Conservation (phyloP, 345 rosid species). For the Bretschneidera sinensis region DNA sequence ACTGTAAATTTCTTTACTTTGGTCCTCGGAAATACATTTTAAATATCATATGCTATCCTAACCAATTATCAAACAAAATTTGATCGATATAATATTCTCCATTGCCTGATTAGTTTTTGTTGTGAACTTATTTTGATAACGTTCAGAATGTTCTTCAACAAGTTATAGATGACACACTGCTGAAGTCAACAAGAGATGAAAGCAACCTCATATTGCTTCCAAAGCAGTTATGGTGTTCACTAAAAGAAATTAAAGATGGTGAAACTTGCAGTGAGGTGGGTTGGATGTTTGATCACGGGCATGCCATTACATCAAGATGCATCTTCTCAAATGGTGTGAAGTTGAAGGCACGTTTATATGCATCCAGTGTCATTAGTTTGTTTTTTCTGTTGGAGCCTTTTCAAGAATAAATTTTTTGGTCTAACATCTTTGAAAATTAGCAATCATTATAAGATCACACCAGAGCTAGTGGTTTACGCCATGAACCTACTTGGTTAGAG, state of each 20-base stretch:
- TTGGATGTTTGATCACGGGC: conserved; percentile 58
- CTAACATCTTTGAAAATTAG: background rate
- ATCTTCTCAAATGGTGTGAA: conserved; percentile 50
- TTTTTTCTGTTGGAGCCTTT: background rate
- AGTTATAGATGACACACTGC: conserved; percentile 34
- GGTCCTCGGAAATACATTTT: too few species aligned
- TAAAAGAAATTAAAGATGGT: conserved; percentile 35
- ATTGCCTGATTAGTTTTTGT: conserved; percentile 1
- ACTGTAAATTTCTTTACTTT: too few species aligned
- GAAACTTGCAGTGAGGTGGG: conserved; percentile 56
- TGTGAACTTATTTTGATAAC: conserved; percentile 11
- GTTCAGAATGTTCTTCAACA: conserved; percentile 41
- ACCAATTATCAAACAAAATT: conserved; percentile 1
- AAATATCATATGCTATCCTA: too few species aligned
- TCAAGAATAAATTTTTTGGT: too few species aligned
- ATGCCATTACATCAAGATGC: conserved; percentile 57
- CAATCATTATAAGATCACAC: background rate
- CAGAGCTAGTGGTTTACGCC: too few species aligned
- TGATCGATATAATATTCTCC: background rate
- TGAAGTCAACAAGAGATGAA: conserved; percentile 50
- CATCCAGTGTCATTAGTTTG: background rate
- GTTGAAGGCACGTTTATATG: conserved; percentile 41
- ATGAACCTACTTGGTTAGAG: too few species aligned
- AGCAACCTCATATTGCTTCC: conserved; percentile 61
- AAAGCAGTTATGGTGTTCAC: conserved; percentile 65